phyloP scores from a whole-genome alignment of 2,329 filamentous ascomycete species.

The Colletotrichum sp. region DNA sequence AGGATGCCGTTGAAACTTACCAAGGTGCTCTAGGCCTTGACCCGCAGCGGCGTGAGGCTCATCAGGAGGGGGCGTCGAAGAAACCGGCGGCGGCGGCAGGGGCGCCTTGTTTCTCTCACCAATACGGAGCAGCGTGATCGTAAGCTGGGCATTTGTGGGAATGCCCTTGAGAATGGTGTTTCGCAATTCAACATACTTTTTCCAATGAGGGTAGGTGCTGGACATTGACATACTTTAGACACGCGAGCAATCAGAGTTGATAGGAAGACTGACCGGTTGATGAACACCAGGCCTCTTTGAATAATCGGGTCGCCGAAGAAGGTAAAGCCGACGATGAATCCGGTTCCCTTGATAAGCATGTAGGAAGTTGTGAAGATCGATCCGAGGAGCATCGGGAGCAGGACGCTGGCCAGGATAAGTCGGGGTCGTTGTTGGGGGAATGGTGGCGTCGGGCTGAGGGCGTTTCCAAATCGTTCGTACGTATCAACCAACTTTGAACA shows the following conservation, averaged over 20 bases:
- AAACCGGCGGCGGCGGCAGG: slow-evolving; percentile 62
- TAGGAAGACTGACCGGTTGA: slow-evolving; percentile 54
- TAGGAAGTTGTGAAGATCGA: slow-evolving; percentile 63
- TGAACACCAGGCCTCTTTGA: slow-evolving; percentile 57
- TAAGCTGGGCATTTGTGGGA: slow-evolving; percentile 85
- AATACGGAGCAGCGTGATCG: slow-evolving; percentile 79
- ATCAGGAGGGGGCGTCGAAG: slow-evolving; percentile 38
- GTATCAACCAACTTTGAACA: slow-evolving; percentile 42
- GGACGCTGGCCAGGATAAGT: slow-evolving; percentile 56
- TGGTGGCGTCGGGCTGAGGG: slow-evolving; percentile 66
- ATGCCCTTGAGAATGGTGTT: slow-evolving; percentile 82
- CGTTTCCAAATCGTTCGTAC: slow-evolving; percentile 57
- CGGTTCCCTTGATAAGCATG: slow-evolving; percentile 67
- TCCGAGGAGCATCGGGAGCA: slow-evolving; percentile 56
- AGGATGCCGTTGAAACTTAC: slow-evolving; percentile 24
- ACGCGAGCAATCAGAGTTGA: slow-evolving; percentile 15
- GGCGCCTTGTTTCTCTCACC: slow-evolving; percentile 84
- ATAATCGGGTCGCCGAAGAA: slow-evolving; percentile 85
- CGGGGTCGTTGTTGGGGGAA: slow-evolving; percentile 61
- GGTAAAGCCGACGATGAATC: slow-evolving; percentile 71
- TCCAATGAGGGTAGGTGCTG: slow-evolving; percentile 69
- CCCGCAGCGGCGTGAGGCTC: slow-evolving; percentile 49
- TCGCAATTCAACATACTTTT: slow-evolving; percentile 74
- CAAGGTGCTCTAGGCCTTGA: slow-evolving; percentile 37
- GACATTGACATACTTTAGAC: slow-evolving; percentile 31